Conservation (phyloP, 768 basidiomycete genomes). For the Lactarius quietus region DNA sequence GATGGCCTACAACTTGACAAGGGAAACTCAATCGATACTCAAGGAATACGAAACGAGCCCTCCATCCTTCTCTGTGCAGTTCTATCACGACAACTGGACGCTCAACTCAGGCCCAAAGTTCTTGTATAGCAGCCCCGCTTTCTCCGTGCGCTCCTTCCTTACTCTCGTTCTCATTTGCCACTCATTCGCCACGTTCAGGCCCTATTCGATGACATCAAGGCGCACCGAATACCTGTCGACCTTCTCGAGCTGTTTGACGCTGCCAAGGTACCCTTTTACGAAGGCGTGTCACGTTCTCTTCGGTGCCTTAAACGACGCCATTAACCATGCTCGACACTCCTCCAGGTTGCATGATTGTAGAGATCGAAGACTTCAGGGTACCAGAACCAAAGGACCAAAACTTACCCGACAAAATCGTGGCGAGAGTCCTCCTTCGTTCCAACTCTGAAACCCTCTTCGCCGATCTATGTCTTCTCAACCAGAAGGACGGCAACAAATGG, state of each 20-base stretch:
- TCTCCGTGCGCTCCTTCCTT: conserved; percentile 41
- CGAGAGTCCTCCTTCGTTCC: conserved; percentile 73
- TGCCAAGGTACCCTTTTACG: conserved; percentile 74
- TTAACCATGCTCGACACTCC: background rate
- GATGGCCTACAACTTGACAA: conserved; percentile 77
- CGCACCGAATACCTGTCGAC: conserved; percentile 80
- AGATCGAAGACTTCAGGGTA: conserved; percentile 73
- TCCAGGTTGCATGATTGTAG: conserved; percentile 81
- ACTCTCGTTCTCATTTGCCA: background rate
- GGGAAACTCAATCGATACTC: conserved; percentile 59
- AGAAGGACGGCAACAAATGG: conserved; percentile 55
- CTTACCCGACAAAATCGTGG: conserved; percentile 32
- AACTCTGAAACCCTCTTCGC: conserved; percentile 76
- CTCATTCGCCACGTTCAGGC: conserved; percentile 44
- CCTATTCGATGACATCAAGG: conserved; percentile 77
- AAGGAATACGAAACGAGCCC: conserved; percentile 51
- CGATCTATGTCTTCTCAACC: conserved; percentile 69
- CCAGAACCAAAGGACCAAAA: conserved; percentile 54
- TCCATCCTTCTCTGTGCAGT: conserved; percentile 75
- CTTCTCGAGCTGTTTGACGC: conserved; percentile 78
- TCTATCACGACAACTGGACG: conserved; percentile 78
- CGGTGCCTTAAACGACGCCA: background rate
- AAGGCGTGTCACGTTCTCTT: conserved; percentile 49
- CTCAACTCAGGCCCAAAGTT: conserved; percentile 81
- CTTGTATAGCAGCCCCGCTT: conserved; percentile 69